phyloP scores from a whole-genome alignment of 2,329 filamentous ascomycete species.

The Ilyonectria robusta region DNA sequence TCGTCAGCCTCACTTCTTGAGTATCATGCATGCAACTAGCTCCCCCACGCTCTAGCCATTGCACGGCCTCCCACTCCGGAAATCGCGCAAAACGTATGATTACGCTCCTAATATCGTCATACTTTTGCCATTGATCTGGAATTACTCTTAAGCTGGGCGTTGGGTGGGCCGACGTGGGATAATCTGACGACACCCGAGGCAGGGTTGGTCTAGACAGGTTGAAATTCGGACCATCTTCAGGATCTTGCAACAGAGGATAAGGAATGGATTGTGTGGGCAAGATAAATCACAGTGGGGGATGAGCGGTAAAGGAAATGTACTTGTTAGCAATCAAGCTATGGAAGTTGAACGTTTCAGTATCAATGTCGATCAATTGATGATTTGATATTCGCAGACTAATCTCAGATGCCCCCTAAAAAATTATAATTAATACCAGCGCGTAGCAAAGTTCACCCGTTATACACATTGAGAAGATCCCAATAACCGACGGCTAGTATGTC shows the following conservation, averaged over 20 bases:
- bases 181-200: background rate
- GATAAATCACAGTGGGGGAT: background rate
- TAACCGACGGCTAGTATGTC: slow-evolving; percentile 18
- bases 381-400: background rate
- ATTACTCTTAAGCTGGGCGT: slow-evolving; percentile 5
- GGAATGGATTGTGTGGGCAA: background rate
- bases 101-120: slow-evolving; percentile 4
- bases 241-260: background rate
- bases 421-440: background rate
- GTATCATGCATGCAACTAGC: slow-evolving; percentile 8
- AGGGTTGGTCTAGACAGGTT: background rate
- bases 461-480: background rate
- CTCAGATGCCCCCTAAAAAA: background rate
- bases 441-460: background rate
- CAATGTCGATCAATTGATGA: background rate
- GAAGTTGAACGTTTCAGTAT: background rate
- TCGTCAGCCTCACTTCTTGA: slow-evolving; percentile 16
- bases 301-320: background rate
- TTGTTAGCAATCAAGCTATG: background rate
- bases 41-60: slow-evolving; percentile 10
- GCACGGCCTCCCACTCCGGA: background rate
- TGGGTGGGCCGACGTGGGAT: background rate
- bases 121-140: background rate
- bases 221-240: background rate
- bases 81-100: slow-evolving; percentile 21